Evolutionary conservation across 129 eudicot genomes (phyloP).

Genomic region (Apium graveolens): DNA sequence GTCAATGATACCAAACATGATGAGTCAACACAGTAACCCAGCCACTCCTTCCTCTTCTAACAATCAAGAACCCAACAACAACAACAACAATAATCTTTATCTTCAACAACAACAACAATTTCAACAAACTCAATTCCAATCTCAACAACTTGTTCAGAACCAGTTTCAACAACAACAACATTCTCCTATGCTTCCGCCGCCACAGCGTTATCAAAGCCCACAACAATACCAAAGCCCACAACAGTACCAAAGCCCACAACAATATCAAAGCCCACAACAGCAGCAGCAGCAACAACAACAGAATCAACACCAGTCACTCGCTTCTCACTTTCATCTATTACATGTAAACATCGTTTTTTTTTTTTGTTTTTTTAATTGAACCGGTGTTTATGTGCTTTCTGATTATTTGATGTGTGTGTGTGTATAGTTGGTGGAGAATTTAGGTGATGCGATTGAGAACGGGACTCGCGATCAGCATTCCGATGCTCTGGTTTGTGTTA

Average conservation of each 20-base stretch:
- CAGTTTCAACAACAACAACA: slow-evolving; percentile 30
- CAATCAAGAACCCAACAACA: slow-evolving; percentile 32
- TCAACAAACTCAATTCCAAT: slow-evolving; percentile 46
- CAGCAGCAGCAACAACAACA: slow-evolving; percentile 38
- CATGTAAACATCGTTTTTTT: slow-evolving; percentile 28
- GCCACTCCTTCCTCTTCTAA: slow-evolving; percentile 59
- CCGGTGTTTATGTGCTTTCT: neutral
- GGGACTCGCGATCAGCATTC: slow-evolving; percentile 94
- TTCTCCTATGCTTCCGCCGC: slow-evolving; percentile 8
- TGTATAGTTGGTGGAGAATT: slow-evolving; percentile 91
- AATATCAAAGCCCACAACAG: slow-evolving; percentile 29
- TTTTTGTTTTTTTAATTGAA: neutral
- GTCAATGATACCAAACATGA: slow-evolving; percentile 72
- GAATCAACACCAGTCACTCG: slow-evolving; percentile 63
- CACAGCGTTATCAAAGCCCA: slow-evolving; percentile 18
- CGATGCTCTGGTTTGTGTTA: slow-evolving; percentile 64
- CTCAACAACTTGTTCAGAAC: slow-evolving; percentile 26
- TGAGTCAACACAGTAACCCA: slow-evolving; percentile 58
- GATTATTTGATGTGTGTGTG: neutral
- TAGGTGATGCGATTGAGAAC: slow-evolving; percentile 69
- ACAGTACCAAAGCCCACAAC: slow-evolving; percentile 38
- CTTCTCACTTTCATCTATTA: slow-evolving; percentile 87
- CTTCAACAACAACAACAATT: slow-evolving; percentile 41
- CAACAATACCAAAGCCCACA: slow-evolving; percentile 31
- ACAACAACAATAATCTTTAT: slow-evolving; percentile 25